These are phyloP conservation scores for Diaporthe velutina DNA, from an alignment of 2,329 filamentous ascomycete genomes.

Conservation along the genomic window DNA sequence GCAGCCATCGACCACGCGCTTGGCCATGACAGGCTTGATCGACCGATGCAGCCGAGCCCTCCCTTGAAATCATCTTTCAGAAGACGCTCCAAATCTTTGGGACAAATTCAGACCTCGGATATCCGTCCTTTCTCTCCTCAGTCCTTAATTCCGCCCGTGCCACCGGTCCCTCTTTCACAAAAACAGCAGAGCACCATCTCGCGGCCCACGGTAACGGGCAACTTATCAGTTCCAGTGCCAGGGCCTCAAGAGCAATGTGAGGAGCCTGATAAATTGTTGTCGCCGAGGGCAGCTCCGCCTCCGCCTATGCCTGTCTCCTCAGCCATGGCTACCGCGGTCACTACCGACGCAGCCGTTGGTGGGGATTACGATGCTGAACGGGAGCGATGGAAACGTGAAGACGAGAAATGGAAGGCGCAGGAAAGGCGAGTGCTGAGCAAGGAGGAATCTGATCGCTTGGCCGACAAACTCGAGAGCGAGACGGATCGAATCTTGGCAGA, in stretches of 20 bases:
- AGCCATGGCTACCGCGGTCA: constrained; percentile 39
- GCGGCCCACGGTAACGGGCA: constrained; percentile 21
- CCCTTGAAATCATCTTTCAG: constrained; percentile 32
- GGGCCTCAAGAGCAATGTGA: neutral
- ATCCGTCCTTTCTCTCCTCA: constrained; percentile 9
- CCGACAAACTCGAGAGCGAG: constrained; percentile 59
- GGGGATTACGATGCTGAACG: neutral
- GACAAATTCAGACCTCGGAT: constrained; percentile 2
- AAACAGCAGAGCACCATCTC: constrained; percentile 28
- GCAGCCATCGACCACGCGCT: constrained; percentile 41
- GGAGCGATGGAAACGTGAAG: constrained; percentile 19
- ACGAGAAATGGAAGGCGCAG: constrained; percentile 37
- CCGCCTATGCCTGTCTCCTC: constrained; percentile 23
- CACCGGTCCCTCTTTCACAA: constrained; percentile 34
- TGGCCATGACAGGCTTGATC: constrained; percentile 31
- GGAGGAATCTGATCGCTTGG: constrained; percentile 49
- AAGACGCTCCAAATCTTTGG: constrained; percentile 39
- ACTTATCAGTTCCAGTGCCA: neutral
- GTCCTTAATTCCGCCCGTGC: constrained; percentile 30
- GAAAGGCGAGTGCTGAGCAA: constrained; percentile 37
- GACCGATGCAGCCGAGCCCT: neutral
- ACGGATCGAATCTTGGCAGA: constrained; percentile 62
- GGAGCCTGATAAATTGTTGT: neutral
- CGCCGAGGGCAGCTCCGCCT: constrained; percentile 26
- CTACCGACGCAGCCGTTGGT: constrained; percentile 35